Evolutionary conservation across 331 rosid genomes (phyloP).

Genomic region (Stylosanthes scabra): DNA sequence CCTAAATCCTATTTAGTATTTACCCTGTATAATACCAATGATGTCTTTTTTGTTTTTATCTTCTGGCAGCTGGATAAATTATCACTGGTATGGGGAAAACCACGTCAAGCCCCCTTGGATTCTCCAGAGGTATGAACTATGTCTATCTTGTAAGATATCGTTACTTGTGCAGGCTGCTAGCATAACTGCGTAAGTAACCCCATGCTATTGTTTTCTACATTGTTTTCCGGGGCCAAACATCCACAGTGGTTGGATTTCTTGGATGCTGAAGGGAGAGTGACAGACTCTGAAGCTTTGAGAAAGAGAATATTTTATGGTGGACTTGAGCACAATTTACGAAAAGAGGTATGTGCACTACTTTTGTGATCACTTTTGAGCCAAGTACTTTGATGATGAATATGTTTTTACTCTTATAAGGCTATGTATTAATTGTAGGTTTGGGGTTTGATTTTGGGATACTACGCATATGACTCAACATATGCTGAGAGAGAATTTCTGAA

Average conservation of each 20-base stretch:
- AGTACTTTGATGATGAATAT: slow-evolving; percentile 36
- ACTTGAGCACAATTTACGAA: slow-evolving; percentile 77
- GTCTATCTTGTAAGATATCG: slow-evolving; percentile 33
- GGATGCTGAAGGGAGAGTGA: slow-evolving; percentile 91
- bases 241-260: slow-evolving; percentile 83
- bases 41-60: slow-evolving; percentile 34
- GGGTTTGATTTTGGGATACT: slow-evolving; percentile 90
- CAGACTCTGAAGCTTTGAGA: slow-evolving; percentile 73
- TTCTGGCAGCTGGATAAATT: slow-evolving; percentile 74
- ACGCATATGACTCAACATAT: slow-evolving; percentile 82
- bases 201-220: slow-evolving; percentile 11
- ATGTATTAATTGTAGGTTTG: slow-evolving; percentile 66
- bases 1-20: neutral
- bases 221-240: slow-evolving; percentile 31
- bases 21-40: slow-evolving; percentile 11
- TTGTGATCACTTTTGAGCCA: slow-evolving; percentile 18
- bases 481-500: slow-evolving; percentile 88
- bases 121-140: slow-evolving; percentile 75
- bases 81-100: slow-evolving; percentile 94
- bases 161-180: slow-evolving; percentile 18
- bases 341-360: slow-evolving; percentile 68
- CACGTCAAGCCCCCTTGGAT: slow-evolving; percentile 83
- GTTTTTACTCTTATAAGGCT: slow-evolving; percentile 34
- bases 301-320: slow-evolving; percentile 97
- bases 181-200: neutral